Evolutionary conservation across 2,329 filamentous ascomycete genomes (phyloP).

Genomic region (Beauveria sp.): DNA sequence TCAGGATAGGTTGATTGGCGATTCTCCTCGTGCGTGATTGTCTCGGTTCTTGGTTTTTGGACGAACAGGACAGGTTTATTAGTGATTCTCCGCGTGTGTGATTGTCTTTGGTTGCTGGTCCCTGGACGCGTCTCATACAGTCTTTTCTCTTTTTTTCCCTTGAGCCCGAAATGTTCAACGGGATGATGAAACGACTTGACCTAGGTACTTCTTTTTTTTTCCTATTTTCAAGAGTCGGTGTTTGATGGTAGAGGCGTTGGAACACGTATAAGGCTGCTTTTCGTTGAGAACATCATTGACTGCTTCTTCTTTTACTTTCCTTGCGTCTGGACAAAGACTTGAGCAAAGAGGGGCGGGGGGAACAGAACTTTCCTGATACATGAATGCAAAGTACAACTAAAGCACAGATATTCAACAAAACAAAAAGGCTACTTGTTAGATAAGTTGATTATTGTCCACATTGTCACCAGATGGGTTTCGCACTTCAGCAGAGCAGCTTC

Average conservation of each 20-base stretch:
- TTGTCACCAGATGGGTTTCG: no score
- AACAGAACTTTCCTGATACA: not conserved
- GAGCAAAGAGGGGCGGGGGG: no score
- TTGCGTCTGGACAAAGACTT: not conserved
- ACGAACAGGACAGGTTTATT: constrained; percentile 32
- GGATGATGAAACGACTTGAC: not conserved
- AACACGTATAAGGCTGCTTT: not conserved
- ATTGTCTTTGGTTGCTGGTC: not conserved
- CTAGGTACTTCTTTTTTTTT: not conserved
- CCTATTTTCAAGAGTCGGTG: not conserved
- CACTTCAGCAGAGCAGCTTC: no score
- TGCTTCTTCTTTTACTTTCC: not conserved
- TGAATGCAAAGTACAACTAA: not conserved
- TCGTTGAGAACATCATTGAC: no score
- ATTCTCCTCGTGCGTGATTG: constrained; percentile 12
- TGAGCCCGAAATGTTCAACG: not conserved
- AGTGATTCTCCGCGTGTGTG: constrained; percentile 23
- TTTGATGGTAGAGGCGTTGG: not conserved
- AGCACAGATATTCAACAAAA: not conserved
- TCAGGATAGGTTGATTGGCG: constrained; percentile 33
- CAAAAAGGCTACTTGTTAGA: no score
- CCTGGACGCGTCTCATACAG: not conserved
- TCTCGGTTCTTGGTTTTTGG: constrained; percentile 1
- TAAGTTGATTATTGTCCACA: no score
- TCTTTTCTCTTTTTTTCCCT: not conserved